phyloP scores from a whole-genome alignment of 495 filamentous ascomycete species.

The Penicillium salamii region DNA sequence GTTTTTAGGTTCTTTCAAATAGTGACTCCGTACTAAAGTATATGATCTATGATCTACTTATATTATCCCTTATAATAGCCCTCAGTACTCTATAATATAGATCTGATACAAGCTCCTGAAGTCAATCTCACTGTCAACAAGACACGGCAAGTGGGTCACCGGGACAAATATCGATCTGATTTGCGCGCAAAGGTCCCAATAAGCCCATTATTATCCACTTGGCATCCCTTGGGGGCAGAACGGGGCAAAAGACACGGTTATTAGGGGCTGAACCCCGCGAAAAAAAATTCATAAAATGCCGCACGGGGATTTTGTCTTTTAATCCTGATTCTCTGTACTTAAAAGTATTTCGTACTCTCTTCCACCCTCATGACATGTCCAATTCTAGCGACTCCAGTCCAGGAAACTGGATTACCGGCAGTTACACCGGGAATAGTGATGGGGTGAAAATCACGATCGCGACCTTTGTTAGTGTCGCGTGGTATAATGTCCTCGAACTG shows the following conservation, averaged over 20 bases:
- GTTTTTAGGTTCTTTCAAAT: too few species aligned
- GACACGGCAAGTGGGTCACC: conserved; percentile 4
- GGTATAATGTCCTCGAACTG: conserved; percentile 40
- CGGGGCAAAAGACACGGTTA: conserved; percentile 4
- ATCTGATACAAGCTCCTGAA: background rate
- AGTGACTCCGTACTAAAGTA: too few species aligned
- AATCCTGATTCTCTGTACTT: too few species aligned
- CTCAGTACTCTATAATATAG: too few species aligned
- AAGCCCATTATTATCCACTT: background rate
- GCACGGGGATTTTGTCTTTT: too few species aligned
- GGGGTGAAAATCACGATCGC: conserved; percentile 34
- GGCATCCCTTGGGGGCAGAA: conserved; percentile 8
- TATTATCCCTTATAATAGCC: too few species aligned
- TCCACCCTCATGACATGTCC: conserved; percentile 13
- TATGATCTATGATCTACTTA: too few species aligned
- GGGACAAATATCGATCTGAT: background rate
- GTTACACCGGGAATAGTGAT: conserved; percentile 24
- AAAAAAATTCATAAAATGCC: background rate
- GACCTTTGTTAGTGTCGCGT: conserved; percentile 35
- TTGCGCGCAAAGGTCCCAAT: background rate
- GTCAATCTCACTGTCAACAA: background rate
- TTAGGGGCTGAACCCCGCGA: conserved; percentile 3
- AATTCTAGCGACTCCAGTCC: conserved; percentile 24
- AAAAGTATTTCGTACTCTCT: too few species aligned
- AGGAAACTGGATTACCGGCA: conserved; percentile 27